A percentile compares a stretch with the other conserved stretches of the same genome.
phyloP scores from a whole-genome alignment of 2,329 filamentous ascomycete species.

The Penicillium hesseltinei region DNA sequence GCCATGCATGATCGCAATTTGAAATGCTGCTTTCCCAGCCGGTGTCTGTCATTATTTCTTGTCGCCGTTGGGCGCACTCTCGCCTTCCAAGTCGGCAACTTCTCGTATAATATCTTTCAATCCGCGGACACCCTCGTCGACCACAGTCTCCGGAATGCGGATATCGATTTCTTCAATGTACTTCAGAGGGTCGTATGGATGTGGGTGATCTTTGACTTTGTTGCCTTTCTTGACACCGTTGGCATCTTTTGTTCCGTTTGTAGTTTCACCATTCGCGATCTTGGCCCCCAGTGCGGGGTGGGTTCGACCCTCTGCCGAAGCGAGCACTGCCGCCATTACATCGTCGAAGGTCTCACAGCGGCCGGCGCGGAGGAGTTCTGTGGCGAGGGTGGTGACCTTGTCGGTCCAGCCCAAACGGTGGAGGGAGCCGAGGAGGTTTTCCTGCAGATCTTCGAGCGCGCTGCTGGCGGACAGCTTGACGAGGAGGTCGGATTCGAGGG shows the following conservation, averaged over 20 bases:
- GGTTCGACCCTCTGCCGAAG: slow-evolving; percentile 40
- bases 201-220: slow-evolving; percentile 19
- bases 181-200: slow-evolving; percentile 21
- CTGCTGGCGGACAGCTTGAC: slow-evolving; percentile 48
- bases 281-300: slow-evolving; percentile 30
- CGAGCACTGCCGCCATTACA: slow-evolving; percentile 53
- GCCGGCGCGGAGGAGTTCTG: slow-evolving; percentile 57
- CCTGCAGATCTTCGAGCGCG: slow-evolving; percentile 57
- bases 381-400: slow-evolving; percentile 54
- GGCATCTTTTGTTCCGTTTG: slow-evolving; percentile 17
- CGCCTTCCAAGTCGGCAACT: slow-evolving; percentile 49
- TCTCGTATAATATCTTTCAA: slow-evolving; percentile 54
- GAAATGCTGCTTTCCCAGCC: not conserved
- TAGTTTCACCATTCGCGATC: slow-evolving; percentile 20
- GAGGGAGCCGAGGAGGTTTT: slow-evolving; percentile 53
- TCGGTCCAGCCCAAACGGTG: slow-evolving; percentile 60
- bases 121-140: slow-evolving; percentile 51
- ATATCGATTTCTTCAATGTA: slow-evolving; percentile 46
- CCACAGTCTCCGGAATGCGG: slow-evolving; percentile 49
- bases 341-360: slow-evolving; percentile 58
- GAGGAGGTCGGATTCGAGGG: slow-evolving; percentile 41
- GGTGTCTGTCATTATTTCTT: slow-evolving; percentile 18
- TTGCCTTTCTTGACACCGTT: slow-evolving; percentile 30
- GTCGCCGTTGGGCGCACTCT: slow-evolving; percentile 25
- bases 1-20: slow-evolving; percentile 20